A percentile compares a stretch with the other conserved stretches of the same genome.
Evolutionary conservation across 768 basidiomycete genomes (phyloP).

Genomic region (Calocera viscosa): DNA sequence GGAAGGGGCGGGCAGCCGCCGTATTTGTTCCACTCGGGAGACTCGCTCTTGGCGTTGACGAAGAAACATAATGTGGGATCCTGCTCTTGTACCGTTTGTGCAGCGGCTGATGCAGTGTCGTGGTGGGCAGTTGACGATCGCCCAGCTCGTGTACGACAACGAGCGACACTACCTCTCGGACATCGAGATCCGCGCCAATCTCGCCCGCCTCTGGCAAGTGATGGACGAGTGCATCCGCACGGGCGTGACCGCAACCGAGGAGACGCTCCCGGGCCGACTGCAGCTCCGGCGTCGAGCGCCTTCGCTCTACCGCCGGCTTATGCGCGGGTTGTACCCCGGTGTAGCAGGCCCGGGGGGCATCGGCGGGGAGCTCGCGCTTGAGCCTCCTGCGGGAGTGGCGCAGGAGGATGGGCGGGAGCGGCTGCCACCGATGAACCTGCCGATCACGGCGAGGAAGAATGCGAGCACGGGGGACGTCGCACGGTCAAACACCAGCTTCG

Average conservation of each 20-base stretch:
- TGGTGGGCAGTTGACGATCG: conserved; percentile 63
- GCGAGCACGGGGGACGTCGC: neutral
- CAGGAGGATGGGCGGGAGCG: neutral
- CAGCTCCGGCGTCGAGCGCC: conserved; percentile 71
- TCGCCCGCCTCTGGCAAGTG: conserved; percentile 73
- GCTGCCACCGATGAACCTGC: neutral
- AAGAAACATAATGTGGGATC: conserved; percentile 63
- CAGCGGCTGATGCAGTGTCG: neutral
- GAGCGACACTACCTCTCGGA: conserved; percentile 68
- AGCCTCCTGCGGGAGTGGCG: neutral
- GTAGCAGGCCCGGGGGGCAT: conserved; percentile 25
- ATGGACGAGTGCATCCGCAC: conserved; percentile 86
- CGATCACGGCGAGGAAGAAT: neutral
- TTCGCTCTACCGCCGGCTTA: conserved; percentile 75
- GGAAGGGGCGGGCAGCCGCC: conserved; percentile 45
- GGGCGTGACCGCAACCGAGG: conserved; percentile 69
- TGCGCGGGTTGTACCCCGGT: conserved; percentile 61
- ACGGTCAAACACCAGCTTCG: neutral
- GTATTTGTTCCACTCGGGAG: conserved; percentile 70
- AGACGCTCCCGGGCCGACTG: conserved; percentile 76
- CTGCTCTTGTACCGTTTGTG: neutral
- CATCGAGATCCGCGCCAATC: conserved; percentile 60
- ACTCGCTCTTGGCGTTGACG: conserved; percentile 60
- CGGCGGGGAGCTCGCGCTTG: neutral
- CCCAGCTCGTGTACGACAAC: conserved; percentile 88